Percentiles rank a stretch among this genome's conserved stretches.
These are phyloP conservation scores for Russula vinacea DNA, from an alignment of 768 basidiomycete genomes.

Conservation along the genomic window DNA sequence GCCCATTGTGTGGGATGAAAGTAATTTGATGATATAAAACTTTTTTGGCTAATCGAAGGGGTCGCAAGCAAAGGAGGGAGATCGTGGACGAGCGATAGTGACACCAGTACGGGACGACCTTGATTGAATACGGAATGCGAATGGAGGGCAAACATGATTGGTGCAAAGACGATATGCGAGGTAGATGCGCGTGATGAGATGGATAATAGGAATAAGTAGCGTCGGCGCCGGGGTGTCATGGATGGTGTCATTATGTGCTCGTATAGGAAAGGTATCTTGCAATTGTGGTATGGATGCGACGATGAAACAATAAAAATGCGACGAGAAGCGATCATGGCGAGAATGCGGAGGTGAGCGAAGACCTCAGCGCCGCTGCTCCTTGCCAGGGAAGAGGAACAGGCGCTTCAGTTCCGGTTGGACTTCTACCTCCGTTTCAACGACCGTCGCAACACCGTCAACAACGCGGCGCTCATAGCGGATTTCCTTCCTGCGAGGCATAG, in stretches of 20 bases:
- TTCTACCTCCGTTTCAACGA: constrained; percentile 54
- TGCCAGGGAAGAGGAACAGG: constrained; percentile 66
- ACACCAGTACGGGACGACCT: constrained; percentile 26
- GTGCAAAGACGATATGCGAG: constrained; percentile 26
- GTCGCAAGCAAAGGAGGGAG: constrained; percentile 14
- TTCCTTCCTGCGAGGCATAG: constrained; percentile 48
- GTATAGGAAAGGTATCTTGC: constrained; percentile 29
- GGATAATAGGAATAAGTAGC: constrained; percentile 30
- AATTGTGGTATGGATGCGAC: constrained; percentile 29
- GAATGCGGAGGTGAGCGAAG: constrained; percentile 13
- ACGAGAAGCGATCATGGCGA: constrained; percentile 9
- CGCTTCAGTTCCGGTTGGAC: constrained; percentile 55
- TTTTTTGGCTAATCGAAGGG: constrained; percentile 24
- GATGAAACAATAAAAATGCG: constrained; percentile 18
- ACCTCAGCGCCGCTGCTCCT: constrained; percentile 31
- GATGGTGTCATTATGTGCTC: constrained; percentile 26
- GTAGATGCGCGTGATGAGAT: constrained; percentile 29
- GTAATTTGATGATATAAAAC: constrained; percentile 23
- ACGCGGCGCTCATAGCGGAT: constrained; percentile 48
- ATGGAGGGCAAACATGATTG: constrained; percentile 12
- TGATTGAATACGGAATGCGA: constrained; percentile 12
- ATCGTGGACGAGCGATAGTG: constrained; percentile 23
- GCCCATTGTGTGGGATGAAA: constrained; percentile 6
- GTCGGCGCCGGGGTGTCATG: constrained; percentile 26
- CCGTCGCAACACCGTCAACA: constrained; percentile 48